A percentile compares a stretch with the other conserved stretches of the same genome.
phyloP scores from a whole-genome alignment of 306 rosid genomes.

The Bauhinia variegata region DNA sequence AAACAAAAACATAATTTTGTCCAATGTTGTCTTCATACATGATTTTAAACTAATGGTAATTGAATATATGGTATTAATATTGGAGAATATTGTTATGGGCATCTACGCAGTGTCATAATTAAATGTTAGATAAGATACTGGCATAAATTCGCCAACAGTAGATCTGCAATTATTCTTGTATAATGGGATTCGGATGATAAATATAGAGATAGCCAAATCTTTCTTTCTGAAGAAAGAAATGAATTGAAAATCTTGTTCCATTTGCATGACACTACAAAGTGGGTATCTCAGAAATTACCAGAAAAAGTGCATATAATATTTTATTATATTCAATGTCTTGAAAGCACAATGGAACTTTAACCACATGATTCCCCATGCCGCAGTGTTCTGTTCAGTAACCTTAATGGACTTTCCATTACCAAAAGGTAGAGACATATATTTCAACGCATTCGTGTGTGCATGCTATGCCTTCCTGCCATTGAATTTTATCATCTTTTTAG shows the following conservation, averaged over 20 bases:
- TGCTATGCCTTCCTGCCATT: conserved; percentile 17
- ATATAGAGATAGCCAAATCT: conserved; percentile 35
- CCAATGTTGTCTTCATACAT: conserved; percentile 39
- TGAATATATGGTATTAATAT: too few relatives aligned
- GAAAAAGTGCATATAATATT: conserved; percentile 44
- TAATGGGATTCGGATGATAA: conserved; percentile 40
- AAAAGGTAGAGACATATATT: conserved; percentile 1
- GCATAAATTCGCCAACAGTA: conserved; percentile 46
- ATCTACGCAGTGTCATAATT: conserved; percentile 35
- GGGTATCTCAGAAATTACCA: conserved; percentile 47
- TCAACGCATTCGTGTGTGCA: conserved; percentile 20
- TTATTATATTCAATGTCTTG: conserved; percentile 21
- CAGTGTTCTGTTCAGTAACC: background rate
- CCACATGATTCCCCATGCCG: conserved; percentile 27
- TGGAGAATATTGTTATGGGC: conserved; percentile 43
- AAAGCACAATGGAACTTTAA: conserved; percentile 41
- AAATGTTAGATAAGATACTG: conserved; percentile 42
- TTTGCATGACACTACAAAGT: conserved; percentile 43
- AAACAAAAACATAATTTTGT: conserved; percentile 31
- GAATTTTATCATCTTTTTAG: background rate
- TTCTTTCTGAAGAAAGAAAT: conserved; percentile 38
- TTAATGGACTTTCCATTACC: conserved; percentile 41
- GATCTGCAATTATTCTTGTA: conserved; percentile 48
- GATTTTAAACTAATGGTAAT: too few relatives aligned
- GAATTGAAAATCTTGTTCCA: conserved; percentile 21